Evolutionary conservation across 2,329 filamentous ascomycete species (phyloP).

Genomic region (Thelonectria olida): DNA sequence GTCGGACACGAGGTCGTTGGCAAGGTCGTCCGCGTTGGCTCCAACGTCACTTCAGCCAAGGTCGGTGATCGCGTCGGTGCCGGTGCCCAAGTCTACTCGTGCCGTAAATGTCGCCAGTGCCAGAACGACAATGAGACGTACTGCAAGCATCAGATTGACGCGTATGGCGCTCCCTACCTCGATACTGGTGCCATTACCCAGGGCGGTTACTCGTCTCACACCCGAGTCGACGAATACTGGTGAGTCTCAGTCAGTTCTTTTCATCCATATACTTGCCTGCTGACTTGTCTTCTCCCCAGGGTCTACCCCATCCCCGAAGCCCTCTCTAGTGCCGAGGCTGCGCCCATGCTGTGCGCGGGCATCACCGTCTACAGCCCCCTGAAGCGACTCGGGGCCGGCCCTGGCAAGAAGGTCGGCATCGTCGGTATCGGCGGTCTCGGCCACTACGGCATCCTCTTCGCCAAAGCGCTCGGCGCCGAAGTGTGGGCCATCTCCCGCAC

Average conservation of each 20-base stretch:
- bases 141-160: slow-evolving; percentile 52
- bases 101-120: slow-evolving; percentile 54
- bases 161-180: slow-evolving; percentile 61
- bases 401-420: slow-evolving; percentile 81
- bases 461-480: slow-evolving; percentile 72
- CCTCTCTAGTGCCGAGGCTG: slow-evolving; percentile 69
- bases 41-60: slow-evolving; percentile 56
- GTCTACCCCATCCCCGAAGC: slow-evolving; percentile 79
- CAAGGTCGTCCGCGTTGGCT: slow-evolving; percentile 71
- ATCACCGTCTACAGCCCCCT: slow-evolving; percentile 83
- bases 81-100: slow-evolving; percentile 66
- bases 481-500: slow-evolving; percentile 69
- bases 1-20: slow-evolving; percentile 81
- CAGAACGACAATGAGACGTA: slow-evolving; percentile 53
- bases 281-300: slow-evolving; percentile 44
- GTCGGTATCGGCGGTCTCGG: slow-evolving; percentile 78
- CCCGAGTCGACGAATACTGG: slow-evolving; percentile 55
- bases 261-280: slow-evolving; percentile 8
- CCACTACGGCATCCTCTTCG: slow-evolving; percentile 76
- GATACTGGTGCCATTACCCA: slow-evolving; percentile 65
- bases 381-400: slow-evolving; percentile 77
- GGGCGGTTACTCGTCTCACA: slow-evolving; percentile 60
- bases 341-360: slow-evolving; percentile 86
- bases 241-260: slow-evolving; percentile 24
- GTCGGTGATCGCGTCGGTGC: slow-evolving; percentile 68